These are phyloP conservation scores for Silene latifolia DNA, from an alignment of 148 eudicot genomes.

Conservation along the genomic window DNA sequence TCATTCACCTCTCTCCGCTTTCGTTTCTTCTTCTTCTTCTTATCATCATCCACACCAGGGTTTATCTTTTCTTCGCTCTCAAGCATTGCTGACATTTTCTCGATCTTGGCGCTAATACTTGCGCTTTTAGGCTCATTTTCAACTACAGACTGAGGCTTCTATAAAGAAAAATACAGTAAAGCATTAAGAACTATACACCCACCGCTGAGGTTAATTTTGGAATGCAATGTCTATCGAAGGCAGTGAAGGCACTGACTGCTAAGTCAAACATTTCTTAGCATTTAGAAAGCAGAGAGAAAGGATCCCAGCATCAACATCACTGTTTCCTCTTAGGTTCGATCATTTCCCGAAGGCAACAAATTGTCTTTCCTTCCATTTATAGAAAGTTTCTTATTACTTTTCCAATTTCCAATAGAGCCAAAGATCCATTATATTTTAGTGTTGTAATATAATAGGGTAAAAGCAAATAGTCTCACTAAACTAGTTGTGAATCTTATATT, in stretches of 20 bases:
- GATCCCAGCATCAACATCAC: neutral
- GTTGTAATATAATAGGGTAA: neutral
- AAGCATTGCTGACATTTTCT: constrained; percentile 18
- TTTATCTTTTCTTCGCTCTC: constrained; percentile 28
- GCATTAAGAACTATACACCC: neutral
- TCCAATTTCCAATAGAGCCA: neutral
- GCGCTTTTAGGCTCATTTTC: constrained; percentile 28
- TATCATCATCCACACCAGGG: constrained; percentile 34
- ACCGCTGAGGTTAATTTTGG: neutral
- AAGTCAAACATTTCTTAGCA: neutral
- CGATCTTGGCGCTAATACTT: constrained; percentile 24
- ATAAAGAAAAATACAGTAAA: constrained; percentile 19
- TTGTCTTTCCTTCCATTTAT: neutral
- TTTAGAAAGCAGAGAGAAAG: no score
- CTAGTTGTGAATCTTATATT: neutral
- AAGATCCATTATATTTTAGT: neutral
- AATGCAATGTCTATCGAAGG: neutral
- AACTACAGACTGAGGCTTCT: constrained; percentile 39
- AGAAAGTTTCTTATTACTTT: neutral
- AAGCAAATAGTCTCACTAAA: neutral
- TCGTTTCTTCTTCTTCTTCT: constrained; percentile 65
- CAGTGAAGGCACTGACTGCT: neutral
- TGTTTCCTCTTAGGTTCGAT: neutral
- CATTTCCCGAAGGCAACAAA: neutral
- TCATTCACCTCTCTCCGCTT: constrained; percentile 61